These are phyloP conservation scores for Ceratocystiopsis brevicomis DNA, from an alignment of 2,329 filamentous ascomycete species.

Conservation along the genomic window DNA sequence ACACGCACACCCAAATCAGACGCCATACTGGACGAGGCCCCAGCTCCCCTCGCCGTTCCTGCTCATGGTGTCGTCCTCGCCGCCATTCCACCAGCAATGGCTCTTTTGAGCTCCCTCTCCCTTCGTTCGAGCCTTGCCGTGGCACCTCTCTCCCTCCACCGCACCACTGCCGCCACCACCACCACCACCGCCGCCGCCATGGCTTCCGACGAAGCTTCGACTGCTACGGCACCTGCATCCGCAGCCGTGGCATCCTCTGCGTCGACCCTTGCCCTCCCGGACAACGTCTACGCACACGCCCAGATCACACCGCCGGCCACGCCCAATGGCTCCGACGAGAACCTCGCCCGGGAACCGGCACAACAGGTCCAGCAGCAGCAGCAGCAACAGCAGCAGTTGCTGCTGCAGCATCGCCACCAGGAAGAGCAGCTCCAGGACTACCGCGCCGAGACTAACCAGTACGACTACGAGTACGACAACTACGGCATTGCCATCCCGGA, in stretches of 20 bases:
- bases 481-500: conserved; percentile 21
- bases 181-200: conserved; percentile 9
- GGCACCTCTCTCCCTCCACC: conserved; percentile 35
- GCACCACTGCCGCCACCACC: conserved; percentile 10
- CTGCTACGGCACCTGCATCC: no score
- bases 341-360: conserved; percentile 24
- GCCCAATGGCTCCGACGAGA: conserved; percentile 48
- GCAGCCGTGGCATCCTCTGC: conserved; percentile 27
- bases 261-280: neutral
- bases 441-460: neutral
- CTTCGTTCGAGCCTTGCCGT: conserved; percentile 40
- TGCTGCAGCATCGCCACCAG: neutral
- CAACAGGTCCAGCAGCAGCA: neutral
- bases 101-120: conserved; percentile 27
- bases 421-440: neutral
- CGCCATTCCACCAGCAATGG: conserved; percentile 19
- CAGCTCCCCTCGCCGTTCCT: no score
- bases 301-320: conserved; percentile 66
- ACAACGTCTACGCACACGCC: conserved; percentile 26
- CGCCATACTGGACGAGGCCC: no score
- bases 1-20: neutral
- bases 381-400: neutral
- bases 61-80: conserved; percentile 7
- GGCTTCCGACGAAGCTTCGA: conserved; percentile 11
- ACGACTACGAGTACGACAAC: conserved; percentile 1